phyloP scores from a whole-genome alignment of 768 basidiomycete species.

The Tulasnella sp. region DNA sequence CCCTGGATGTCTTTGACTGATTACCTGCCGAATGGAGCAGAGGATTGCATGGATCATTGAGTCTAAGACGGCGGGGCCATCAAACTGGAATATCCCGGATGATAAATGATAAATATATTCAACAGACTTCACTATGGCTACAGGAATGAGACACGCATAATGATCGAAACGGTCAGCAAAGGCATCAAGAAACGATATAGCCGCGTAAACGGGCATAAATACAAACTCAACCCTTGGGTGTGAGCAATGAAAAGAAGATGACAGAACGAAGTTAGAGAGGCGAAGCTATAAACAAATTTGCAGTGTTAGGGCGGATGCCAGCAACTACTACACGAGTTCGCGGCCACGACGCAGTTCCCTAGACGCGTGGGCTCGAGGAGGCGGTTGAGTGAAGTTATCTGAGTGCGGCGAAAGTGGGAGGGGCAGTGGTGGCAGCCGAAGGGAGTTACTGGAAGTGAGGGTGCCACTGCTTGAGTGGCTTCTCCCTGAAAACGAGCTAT shows the following conservation, averaged over 20 bases:
- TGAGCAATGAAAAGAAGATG: neutral
- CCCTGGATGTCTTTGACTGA: neutral
- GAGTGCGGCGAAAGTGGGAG: neutral
- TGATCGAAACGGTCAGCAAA: neutral
- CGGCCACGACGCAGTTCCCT: neutral
- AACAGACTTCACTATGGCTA: neutral
- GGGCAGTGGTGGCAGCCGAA: neutral
- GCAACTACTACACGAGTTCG: neutral
- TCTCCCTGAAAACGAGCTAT: neutral
- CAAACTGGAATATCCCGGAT: neutral
- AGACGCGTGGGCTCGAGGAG: neutral
- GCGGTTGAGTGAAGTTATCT: neutral
- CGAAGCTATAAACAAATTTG: neutral
- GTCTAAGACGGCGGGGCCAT: neutral
- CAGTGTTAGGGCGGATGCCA: neutral
- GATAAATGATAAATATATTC: neutral
- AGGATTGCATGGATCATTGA: neutral
- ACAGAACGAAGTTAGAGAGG: neutral
- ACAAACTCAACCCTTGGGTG: neutral
- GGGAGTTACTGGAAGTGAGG: neutral
- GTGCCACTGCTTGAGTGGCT: neutral
- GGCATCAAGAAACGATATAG: neutral
- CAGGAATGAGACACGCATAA: neutral
- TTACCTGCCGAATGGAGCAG: neutral
- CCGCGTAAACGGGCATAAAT: neutral